These are phyloP conservation scores for Naganishia liquefaciens DNA, from an alignment of 1,284 basidiomycete species.

Conservation along the genomic window DNA sequence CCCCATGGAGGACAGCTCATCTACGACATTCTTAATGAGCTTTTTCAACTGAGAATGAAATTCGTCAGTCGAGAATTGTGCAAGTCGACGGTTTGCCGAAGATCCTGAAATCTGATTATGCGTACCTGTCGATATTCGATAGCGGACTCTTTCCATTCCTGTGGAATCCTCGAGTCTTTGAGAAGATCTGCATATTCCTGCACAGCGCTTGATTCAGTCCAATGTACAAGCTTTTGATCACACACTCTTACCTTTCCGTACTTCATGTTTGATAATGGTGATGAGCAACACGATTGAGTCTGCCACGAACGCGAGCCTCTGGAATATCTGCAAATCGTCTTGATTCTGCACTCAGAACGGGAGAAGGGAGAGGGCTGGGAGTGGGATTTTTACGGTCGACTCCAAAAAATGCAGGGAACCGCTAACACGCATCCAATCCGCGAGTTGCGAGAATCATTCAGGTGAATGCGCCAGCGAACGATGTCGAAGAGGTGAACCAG, in stretches of 20 bases:
- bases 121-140: constrained; percentile 82
- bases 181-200: constrained; percentile 54
- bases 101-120: background rate
- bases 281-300: too few relatives aligned
- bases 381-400: too few relatives aligned
- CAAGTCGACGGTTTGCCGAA: background rate
- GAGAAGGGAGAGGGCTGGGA: too few relatives aligned
- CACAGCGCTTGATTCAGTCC: background rate
- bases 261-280: constrained; percentile 43
- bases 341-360: too few relatives aligned
- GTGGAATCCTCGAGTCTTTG: constrained; percentile 50
- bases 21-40: constrained; percentile 81
- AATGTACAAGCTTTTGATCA: background rate
- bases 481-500: too few relatives aligned
- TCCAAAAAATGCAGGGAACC: too few relatives aligned
- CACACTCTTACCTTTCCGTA: constrained; percentile 45
- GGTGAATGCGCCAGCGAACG: too few relatives aligned
- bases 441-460: too few relatives aligned
- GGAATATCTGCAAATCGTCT: too few relatives aligned
- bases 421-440: too few relatives aligned
- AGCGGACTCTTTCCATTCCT: constrained; percentile 60
- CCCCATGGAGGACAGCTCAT: constrained; percentile 77
- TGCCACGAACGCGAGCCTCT: too few relatives aligned
- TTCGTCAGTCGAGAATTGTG: background rate
- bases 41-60: constrained; percentile 74